Conservation (phyloP, 2,329 filamentous ascomycete species). For the Coccinonectria pachysandricola region DNA sequence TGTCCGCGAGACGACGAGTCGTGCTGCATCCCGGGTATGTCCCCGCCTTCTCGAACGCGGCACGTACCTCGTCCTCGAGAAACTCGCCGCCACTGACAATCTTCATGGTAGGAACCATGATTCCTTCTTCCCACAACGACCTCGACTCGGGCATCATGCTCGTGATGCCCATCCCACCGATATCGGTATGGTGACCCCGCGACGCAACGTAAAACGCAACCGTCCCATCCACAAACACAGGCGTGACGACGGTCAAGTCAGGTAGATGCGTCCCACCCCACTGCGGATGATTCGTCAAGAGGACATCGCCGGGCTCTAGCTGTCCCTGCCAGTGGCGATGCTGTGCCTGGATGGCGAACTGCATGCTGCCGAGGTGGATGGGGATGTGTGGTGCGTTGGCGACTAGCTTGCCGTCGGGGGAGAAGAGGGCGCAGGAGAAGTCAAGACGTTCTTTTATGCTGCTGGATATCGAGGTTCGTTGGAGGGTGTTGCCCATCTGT, state of each 20-base stretch:
- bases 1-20: conserved; percentile 28
- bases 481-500: conserved; percentile 47
- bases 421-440: conserved; percentile 33
- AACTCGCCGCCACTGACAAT: conserved; percentile 27
- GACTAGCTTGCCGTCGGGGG: conserved; percentile 29
- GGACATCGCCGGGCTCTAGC: conserved; percentile 28
- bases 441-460: conserved; percentile 34
- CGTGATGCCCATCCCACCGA: conserved; percentile 28
- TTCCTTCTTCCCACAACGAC: conserved; percentile 34
- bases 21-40: conserved; percentile 27
- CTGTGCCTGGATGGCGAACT: conserved; percentile 29
- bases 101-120: conserved; percentile 28
- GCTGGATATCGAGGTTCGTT: conserved; percentile 44
- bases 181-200: conserved; percentile 26
- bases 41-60: conserved; percentile 23
- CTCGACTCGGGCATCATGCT: conserved; percentile 32
- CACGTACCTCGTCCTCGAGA: conserved; percentile 22
- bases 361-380: conserved; percentile 32
- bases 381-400: conserved; percentile 26
- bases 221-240: conserved; percentile 22
- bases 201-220: conserved; percentile 30
- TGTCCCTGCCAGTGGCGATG: conserved; percentile 23
- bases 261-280: conserved; percentile 31
- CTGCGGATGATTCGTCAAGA: conserved; percentile 29
- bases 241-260: conserved; percentile 31